A percentile compares a stretch with the other conserved stretches of the same genome.
Conservation (phyloP, 805 yeast species). For the Jamesozyma jinghongensis region DNA sequence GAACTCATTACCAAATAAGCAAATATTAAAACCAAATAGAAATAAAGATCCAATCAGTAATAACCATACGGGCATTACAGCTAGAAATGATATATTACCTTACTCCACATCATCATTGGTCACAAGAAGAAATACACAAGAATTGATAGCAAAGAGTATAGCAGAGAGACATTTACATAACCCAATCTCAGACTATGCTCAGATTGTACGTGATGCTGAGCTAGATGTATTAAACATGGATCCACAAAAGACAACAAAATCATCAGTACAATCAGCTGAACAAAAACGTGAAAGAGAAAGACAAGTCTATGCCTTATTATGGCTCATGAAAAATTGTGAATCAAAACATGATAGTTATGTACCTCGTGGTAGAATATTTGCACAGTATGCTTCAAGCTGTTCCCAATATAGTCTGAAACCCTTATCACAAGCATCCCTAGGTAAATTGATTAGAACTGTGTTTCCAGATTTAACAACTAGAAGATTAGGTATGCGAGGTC, state of each 20-base stretch:
- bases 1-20: not conserved
- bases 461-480: conserved; percentile 65
- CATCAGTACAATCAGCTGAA: conserved; percentile 26
- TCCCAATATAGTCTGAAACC: conserved; percentile 47
- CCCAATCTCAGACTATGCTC: conserved; percentile 38
- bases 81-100: too few species aligned
- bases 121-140: conserved; percentile 13
- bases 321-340: conserved; percentile 62
- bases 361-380: conserved; percentile 60
- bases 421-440: conserved; percentile 68
- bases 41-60: conserved; percentile 5
- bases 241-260: conserved; percentile 22
- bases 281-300: conserved; percentile 46
- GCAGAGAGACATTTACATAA: conserved; percentile 26
- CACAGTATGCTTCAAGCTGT: conserved; percentile 52
- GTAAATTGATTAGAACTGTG: conserved; percentile 56
- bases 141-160: conserved; percentile 24
- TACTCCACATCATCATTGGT: not conserved
- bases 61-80: too few species aligned
- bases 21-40: not conserved
- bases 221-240: conserved; percentile 25
- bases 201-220: conserved; percentile 38
- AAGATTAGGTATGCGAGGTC: conserved; percentile 73
- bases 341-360: conserved; percentile 42
- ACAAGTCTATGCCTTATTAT: conserved; percentile 75